Evolutionary conservation across 75 land plant species (phyloP).

Genomic region (Selaginella moellendorffii): DNA sequence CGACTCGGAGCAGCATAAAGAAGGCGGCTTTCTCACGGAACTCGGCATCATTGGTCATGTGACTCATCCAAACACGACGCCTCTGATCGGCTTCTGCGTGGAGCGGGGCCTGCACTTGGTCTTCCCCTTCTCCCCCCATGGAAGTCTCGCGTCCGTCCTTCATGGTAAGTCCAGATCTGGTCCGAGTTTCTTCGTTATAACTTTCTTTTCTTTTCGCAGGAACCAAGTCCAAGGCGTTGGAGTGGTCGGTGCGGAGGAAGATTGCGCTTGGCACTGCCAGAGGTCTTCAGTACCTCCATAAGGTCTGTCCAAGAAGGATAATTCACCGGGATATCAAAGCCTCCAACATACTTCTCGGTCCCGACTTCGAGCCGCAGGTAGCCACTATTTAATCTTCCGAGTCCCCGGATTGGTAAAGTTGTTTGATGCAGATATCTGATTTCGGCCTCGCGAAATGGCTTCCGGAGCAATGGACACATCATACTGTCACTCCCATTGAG

Average conservation of each 20-base stretch:
- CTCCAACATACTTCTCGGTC: background rate
- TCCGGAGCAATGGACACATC: slow-evolving; percentile 9
- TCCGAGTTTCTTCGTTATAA: background rate
- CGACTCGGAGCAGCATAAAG: slow-evolving; percentile 52
- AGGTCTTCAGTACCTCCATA: background rate
- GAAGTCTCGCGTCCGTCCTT: slow-evolving; percentile 60
- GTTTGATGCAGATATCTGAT: slow-evolving; percentile 10
- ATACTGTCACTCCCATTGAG: slow-evolving; percentile 9
- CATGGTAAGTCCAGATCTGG: slow-evolving; percentile 38
- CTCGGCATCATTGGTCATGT: slow-evolving; percentile 80
- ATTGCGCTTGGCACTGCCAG: background rate
- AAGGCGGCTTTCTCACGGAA: slow-evolving; percentile 70
- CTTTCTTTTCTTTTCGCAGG: background rate
- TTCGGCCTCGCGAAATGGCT: slow-evolving; percentile 20
- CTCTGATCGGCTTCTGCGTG: slow-evolving; percentile 66
- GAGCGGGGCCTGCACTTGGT: slow-evolving; percentile 76
- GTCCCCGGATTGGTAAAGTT: background rate
- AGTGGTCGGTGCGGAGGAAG: background rate
- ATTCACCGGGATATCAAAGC: slow-evolving; percentile 10
- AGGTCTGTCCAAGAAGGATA: background rate
- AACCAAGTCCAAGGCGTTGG: background rate
- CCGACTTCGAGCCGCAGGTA: background rate
- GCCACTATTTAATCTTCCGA: background rate
- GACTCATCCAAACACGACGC: slow-evolving; percentile 52
- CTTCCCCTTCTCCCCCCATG: slow-evolving; percentile 58